Conservation (phyloP, 805 yeast genomes). For the Danielia reshetovae region DNA sequence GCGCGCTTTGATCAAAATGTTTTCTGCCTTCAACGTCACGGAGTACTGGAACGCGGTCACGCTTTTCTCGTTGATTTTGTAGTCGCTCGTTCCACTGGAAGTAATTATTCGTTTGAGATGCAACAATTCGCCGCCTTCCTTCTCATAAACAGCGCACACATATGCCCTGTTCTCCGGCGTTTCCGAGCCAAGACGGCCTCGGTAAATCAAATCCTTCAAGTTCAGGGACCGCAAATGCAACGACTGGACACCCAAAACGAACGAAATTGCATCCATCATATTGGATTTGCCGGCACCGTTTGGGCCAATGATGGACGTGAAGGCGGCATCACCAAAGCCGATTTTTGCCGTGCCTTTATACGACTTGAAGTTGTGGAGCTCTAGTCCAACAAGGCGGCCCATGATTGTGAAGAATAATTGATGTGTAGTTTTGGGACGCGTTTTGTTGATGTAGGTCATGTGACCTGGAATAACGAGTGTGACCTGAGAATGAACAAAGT, state of each 20-base stretch:
- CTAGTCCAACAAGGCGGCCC: conserved; percentile 82
- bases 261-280: conserved; percentile 95
- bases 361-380: conserved; percentile 85
- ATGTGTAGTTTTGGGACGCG: conserved; percentile 3
- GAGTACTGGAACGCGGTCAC: conserved; percentile 67
- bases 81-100: conserved; percentile 59
- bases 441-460: conserved; percentile 3
- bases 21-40: conserved; percentile 64
- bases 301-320: conserved; percentile 95
- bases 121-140: conserved; percentile 53
- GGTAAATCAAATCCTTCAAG: conserved; percentile 72
- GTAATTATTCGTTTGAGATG: conserved; percentile 62
- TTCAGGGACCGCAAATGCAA: conserved; percentile 70
- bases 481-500: no score
- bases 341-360: conserved; percentile 72
- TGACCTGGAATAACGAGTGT: no score
- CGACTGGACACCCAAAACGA: conserved; percentile 83
- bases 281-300: conserved; percentile 98
- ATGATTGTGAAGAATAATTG: conserved; percentile 39
- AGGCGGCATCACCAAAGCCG: conserved; percentile 78
- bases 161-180: conserved; percentile 47
- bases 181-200: conserved; percentile 46
- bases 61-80: conserved; percentile 55
- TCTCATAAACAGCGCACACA: conserved; percentile 74
- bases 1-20: conserved; percentile 81